Evolutionary conservation across 2,329 filamentous ascomycete species (phyloP).

Genomic region (Fusarium graminum): DNA sequence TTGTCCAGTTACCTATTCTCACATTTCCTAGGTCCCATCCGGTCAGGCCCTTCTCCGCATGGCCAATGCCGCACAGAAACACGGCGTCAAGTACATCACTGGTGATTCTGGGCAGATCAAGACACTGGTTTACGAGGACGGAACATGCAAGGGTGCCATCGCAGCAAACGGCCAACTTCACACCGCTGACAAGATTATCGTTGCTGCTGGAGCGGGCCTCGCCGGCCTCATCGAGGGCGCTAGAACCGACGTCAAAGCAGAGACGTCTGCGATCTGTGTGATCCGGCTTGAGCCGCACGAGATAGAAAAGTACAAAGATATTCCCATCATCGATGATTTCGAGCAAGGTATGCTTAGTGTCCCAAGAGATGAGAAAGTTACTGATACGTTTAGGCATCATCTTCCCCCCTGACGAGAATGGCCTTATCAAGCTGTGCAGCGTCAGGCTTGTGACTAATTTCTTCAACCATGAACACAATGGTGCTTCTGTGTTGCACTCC

Average conservation of each 20-base stretch:
- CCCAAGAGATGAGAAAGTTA: neutral
- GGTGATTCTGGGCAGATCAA: conserved; percentile 46
- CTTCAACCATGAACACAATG: conserved; percentile 50
- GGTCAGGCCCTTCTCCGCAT: conserved; percentile 51
- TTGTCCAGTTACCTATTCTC: accelerated
- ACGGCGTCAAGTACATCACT: conserved; percentile 50
- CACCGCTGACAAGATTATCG: conserved; percentile 69
- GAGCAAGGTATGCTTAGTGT: conserved; percentile 33
- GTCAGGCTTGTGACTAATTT: conserved; percentile 66
- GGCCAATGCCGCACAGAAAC: conserved; percentile 47
- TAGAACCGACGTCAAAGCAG: conserved; percentile 71
- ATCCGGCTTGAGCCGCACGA: conserved; percentile 71
- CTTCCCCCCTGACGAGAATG: conserved; percentile 64
- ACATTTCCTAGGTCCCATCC: conserved; percentile 33
- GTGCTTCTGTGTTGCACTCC: conserved; percentile 39
- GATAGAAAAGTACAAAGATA: conserved; percentile 63
- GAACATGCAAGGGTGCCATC: conserved; percentile 60
- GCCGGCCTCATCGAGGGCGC: conserved; percentile 70
- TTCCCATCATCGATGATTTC: conserved; percentile 53
- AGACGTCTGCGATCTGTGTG: conserved; percentile 74
- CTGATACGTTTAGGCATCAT: conserved; percentile 58
- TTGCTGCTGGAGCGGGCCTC: conserved; percentile 77
- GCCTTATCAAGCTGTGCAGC: conserved; percentile 66
- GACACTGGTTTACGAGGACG: conserved; percentile 45
- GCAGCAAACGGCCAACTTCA: conserved; percentile 62